Conservation (phyloP, 352 stramenopile genomes). For the Globisporangium polare region DNA sequence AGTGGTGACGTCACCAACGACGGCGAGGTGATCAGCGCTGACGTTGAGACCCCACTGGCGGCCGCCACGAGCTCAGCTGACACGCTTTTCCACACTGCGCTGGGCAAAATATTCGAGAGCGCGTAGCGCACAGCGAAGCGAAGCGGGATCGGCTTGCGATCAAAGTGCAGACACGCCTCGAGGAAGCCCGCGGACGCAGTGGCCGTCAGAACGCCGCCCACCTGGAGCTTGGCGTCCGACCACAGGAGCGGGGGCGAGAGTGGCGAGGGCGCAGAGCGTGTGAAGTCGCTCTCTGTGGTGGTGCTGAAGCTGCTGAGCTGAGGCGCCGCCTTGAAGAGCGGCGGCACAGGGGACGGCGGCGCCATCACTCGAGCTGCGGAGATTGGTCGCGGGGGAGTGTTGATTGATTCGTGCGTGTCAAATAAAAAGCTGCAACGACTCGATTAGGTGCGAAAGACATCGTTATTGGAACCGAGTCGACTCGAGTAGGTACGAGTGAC, state of each 20-base stretch:
- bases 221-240: slow-evolving; percentile 6
- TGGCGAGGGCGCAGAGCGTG: background rate
- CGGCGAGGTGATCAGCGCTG: slow-evolving; percentile 24
- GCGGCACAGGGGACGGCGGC: background rate
- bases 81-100: slow-evolving; percentile 55
- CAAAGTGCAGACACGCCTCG: slow-evolving; percentile 56
- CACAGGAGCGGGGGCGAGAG: background rate
- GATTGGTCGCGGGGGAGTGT: too few relatives aligned
- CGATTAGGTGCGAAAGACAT: slow-evolving; percentile 9
- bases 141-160: slow-evolving; percentile 59
- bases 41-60: slow-evolving; percentile 26
- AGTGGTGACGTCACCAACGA: background rate
- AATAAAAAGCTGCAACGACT: background rate
- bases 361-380: background rate
- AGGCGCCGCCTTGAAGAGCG: background rate
- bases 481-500: background rate
- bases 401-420: slow-evolving; percentile 9
- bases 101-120: slow-evolving; percentile 53
- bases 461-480: background rate
- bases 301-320: background rate
- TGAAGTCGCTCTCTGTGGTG: slow-evolving; percentile 11
- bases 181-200: slow-evolving; percentile 56
- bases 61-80: slow-evolving; percentile 40
- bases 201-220: slow-evolving; percentile 18
- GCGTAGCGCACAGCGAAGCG: slow-evolving; percentile 60